Conservation (phyloP, 2,329 filamentous ascomycete genomes). For the Aspergillus sp. region DNA sequence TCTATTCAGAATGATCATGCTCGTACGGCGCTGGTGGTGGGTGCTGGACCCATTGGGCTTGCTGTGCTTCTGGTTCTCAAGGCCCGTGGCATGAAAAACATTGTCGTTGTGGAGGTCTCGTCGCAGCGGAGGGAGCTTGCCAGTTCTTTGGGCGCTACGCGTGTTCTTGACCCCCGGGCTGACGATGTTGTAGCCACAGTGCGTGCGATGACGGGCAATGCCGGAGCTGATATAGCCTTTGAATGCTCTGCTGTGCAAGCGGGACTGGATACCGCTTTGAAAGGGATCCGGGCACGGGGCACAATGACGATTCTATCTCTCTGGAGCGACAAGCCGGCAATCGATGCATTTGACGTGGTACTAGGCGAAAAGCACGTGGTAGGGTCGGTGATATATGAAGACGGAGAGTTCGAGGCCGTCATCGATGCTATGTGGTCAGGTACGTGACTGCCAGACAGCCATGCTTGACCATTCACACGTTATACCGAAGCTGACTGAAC, state of each 20-base stretch:
- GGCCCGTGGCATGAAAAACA: constrained; percentile 53
- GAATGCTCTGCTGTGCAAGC: constrained; percentile 64
- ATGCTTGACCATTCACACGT: no score
- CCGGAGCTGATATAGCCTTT: constrained; percentile 60
- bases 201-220: constrained; percentile 49
- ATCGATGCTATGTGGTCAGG: constrained; percentile 51
- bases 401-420: constrained; percentile 60
- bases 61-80: constrained; percentile 61
- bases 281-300: constrained; percentile 55
- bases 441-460: constrained; percentile 12
- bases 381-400: constrained; percentile 51
- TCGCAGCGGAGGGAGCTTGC: constrained; percentile 55
- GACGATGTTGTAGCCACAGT: constrained; percentile 50
- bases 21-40: constrained; percentile 57
- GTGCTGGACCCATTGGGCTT: constrained; percentile 64
- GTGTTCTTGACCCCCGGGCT: constrained; percentile 54
- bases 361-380: constrained; percentile 56
- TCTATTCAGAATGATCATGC: constrained; percentile 42
- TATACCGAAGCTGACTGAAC: neutral
- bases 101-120: constrained; percentile 62
- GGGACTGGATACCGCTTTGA: constrained; percentile 49
- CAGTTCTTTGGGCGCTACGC: constrained; percentile 56
- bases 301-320: constrained; percentile 65
- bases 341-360: constrained; percentile 57
- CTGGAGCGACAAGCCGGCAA: constrained; percentile 59